phyloP scores from a whole-genome alignment of 1,284 basidiomycete genomes.

The Heterobasidion occidentale region DNA sequence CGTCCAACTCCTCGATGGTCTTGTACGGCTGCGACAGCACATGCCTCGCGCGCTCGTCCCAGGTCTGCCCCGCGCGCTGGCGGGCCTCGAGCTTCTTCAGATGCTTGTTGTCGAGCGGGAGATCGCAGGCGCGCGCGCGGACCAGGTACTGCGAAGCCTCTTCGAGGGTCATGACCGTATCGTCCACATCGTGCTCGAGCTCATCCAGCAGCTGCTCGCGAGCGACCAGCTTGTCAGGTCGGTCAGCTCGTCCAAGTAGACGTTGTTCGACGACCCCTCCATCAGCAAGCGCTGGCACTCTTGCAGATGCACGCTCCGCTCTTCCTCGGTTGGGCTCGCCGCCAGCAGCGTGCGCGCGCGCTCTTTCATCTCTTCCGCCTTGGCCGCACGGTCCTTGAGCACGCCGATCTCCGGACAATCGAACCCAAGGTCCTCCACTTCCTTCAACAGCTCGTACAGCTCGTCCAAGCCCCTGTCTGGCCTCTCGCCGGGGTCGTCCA shows the following conservation, averaged over 20 bases:
- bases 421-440: constrained; percentile 73
- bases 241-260: constrained; percentile 66
- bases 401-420: constrained; percentile 66
- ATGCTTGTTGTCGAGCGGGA: constrained; percentile 54
- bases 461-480: constrained; percentile 64
- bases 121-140: constrained; percentile 60
- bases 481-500: constrained; percentile 46
- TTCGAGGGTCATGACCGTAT: constrained; percentile 43
- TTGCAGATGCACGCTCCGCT: constrained; percentile 51
- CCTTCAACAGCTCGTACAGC: constrained; percentile 56
- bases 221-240: constrained; percentile 71
- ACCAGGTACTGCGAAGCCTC: constrained; percentile 61
- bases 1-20: constrained; percentile 65
- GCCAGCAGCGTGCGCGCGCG: constrained; percentile 47
- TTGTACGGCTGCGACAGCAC: constrained; percentile 59
- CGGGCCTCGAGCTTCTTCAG: constrained; percentile 50
- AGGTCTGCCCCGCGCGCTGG: constrained; percentile 54
- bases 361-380: constrained; percentile 57
- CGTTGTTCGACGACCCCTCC: constrained; percentile 67
- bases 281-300: constrained; percentile 66
- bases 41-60: constrained; percentile 60
- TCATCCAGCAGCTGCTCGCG: constrained; percentile 64
- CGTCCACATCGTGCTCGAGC: constrained; percentile 57
- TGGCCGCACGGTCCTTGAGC: constrained; percentile 49
- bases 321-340: constrained; percentile 22